Percentiles rank a stretch among this genome's conserved stretches.
phyloP scores from a whole-genome alignment of 306 rosid species.

The Sindora glabra region DNA sequence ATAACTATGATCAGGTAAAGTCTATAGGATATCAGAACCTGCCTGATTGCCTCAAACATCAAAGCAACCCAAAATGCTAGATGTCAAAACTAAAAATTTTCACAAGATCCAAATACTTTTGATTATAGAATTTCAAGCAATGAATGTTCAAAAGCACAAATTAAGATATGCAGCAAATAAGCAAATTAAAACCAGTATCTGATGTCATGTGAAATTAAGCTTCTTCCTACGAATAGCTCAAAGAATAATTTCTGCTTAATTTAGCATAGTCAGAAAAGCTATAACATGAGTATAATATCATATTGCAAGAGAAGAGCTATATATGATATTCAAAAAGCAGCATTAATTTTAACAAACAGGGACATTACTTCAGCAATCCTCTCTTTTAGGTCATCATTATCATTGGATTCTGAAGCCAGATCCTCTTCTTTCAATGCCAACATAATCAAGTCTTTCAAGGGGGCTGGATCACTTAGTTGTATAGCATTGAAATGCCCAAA shows the following conservation, averaged over 20 bases:
- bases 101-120: not conserved
- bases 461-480: constrained; percentile 78
- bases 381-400: constrained; percentile 45
- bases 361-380: constrained; percentile 79
- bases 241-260: not conserved
- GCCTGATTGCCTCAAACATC: too few species aligned
- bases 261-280: not conserved
- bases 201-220: not conserved
- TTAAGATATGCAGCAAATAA: too few species aligned
- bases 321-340: not conserved
- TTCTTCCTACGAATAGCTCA: not conserved
- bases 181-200: not conserved
- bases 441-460: constrained; percentile 56
- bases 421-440: constrained; percentile 85
- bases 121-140: not conserved
- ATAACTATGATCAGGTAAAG: too few species aligned
- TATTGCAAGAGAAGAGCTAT: not conserved
- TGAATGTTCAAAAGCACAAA: too few species aligned
- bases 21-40: too few species aligned
- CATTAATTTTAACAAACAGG: constrained; percentile 11
- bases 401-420: constrained; percentile 44
- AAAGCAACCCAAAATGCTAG: too few species aligned
- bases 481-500: constrained; percentile 81
- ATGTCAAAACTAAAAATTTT: too few species aligned
- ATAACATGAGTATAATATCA: not conserved